Evolutionary conservation across 805 yeast species (phyloP).

Genomic region (Saturnispora serradocipensis): DNA sequence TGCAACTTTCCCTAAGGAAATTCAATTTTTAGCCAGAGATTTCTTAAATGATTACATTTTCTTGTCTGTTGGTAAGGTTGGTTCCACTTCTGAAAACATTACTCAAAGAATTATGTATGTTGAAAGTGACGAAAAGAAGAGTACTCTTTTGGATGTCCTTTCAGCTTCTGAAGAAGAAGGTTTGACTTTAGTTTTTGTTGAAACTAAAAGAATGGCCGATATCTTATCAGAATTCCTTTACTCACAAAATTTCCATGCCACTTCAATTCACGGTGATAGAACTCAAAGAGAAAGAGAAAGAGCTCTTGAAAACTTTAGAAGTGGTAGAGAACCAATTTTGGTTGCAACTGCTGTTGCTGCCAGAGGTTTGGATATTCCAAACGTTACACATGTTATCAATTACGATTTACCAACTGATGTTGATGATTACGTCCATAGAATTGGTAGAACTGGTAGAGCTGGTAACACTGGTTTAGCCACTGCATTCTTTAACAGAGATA

Average conservation of each 20-base stretch:
- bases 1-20: constrained; percentile 98
- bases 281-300: constrained; percentile 96
- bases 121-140: constrained; percentile 87
- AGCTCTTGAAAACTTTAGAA: constrained; percentile 88
- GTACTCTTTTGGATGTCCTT: constrained; percentile 80
- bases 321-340: constrained; percentile 85
- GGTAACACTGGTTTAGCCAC: constrained; percentile 99
- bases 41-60: constrained; percentile 93
- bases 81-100: constrained; percentile 97
- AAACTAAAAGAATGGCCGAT: constrained; percentile 98
- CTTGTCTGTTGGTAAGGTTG: constrained; percentile 97
- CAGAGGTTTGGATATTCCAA: constrained; percentile 99
- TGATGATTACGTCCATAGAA: constrained; percentile 98
- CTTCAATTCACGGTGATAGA: constrained; percentile 99
- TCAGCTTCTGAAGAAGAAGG: constrained; percentile 68
- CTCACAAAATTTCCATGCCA: constrained; percentile 87
- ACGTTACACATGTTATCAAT: constrained; percentile 95
- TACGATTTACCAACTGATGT: constrained; percentile 94
- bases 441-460: constrained; percentile 99
- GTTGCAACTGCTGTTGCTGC: constrained; percentile 99
- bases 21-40: constrained; percentile 94
- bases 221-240: constrained; percentile 85
- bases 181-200: constrained; percentile 89
- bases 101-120: constrained; percentile 90
- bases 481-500: constrained; percentile 95